Conservation (phyloP, 73 alveolate genomes). For the Uronychia setigera region DNA sequence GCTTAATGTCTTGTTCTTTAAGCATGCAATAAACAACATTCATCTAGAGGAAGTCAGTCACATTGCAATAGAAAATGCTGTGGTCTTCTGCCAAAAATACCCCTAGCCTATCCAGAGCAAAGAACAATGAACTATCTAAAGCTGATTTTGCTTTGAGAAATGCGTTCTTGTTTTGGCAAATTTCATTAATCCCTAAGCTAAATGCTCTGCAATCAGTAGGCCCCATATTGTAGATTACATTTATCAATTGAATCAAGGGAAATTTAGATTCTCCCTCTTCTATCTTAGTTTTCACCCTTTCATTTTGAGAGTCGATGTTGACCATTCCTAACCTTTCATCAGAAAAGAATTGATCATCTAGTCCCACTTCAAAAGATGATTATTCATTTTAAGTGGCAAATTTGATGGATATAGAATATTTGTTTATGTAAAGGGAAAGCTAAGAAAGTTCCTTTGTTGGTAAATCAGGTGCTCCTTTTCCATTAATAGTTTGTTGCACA, state of each 20-base stretch:
- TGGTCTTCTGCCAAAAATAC: background rate
- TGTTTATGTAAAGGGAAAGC: background rate
- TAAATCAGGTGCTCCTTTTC: background rate
- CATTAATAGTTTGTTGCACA: background rate
- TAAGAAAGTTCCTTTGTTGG: background rate
- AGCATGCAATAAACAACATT: background rate
- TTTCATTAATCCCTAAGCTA: background rate
- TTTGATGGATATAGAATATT: background rate
- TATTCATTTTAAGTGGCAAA: background rate
- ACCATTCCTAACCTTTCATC: background rate
- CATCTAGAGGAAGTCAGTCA: background rate
- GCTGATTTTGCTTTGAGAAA: background rate
- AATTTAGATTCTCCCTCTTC: background rate
- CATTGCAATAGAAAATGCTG: background rate
- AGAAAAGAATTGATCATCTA: background rate
- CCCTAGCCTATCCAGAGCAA: background rate
- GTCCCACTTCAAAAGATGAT: background rate
- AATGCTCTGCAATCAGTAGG: background rate
- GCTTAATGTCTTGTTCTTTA: background rate
- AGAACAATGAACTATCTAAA: background rate
- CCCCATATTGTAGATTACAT: background rate
- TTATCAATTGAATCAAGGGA: background rate
- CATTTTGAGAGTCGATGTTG: background rate
- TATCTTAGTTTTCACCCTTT: background rate
- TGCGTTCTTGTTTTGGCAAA: background rate